A percentile compares a stretch with the other conserved stretches of the same genome.
phyloP scores from a whole-genome alignment of 2,329 filamentous ascomycete species.

The Lasiodiplodia sp. region DNA sequence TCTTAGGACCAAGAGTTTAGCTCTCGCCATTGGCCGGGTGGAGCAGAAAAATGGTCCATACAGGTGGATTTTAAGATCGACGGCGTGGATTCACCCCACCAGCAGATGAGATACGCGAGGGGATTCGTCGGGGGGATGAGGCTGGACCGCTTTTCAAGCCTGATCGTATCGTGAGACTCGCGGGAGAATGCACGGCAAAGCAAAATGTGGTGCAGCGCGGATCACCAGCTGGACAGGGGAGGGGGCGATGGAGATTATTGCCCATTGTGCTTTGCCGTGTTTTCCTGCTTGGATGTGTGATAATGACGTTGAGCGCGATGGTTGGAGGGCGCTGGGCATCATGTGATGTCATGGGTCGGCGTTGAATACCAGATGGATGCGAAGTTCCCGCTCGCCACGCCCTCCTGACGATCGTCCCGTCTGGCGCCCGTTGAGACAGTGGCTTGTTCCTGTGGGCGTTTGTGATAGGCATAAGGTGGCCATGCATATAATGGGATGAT shows the following conservation, averaged over 20 bases:
- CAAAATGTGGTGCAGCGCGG: not conserved
- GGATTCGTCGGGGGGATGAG: conserved; percentile 10
- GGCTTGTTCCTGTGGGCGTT: not conserved
- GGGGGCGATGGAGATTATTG: not conserved
- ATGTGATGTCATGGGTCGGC: conserved; percentile 25
- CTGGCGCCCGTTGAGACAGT: conserved; percentile 1
- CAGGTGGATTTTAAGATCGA: not conserved
- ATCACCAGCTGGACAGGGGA: conserved; percentile 6
- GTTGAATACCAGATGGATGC: conserved; percentile 4
- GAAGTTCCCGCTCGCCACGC: conserved; percentile 5
- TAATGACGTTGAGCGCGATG: conserved; percentile 16
- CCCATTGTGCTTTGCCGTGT: not conserved
- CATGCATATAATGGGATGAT: conserved; percentile 19
- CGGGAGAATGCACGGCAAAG: not conserved
- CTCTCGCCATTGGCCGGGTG: not conserved
- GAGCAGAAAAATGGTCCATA: not conserved
- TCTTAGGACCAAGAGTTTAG: not conserved
- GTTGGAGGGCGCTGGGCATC: conserved; percentile 11
- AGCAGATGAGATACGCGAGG: conserved; percentile 4
- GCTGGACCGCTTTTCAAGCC: conserved; percentile 10
- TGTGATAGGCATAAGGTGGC: conserved; percentile 10
- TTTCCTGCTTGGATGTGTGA: conserved; percentile 8
- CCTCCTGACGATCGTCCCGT: conserved; percentile 21
- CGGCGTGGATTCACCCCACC: not conserved
- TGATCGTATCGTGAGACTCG: conserved; percentile 2